Evolutionary conservation across 768 basidiomycete species (phyloP).

Genomic region (Pulveroboletus ravenelii): DNA sequence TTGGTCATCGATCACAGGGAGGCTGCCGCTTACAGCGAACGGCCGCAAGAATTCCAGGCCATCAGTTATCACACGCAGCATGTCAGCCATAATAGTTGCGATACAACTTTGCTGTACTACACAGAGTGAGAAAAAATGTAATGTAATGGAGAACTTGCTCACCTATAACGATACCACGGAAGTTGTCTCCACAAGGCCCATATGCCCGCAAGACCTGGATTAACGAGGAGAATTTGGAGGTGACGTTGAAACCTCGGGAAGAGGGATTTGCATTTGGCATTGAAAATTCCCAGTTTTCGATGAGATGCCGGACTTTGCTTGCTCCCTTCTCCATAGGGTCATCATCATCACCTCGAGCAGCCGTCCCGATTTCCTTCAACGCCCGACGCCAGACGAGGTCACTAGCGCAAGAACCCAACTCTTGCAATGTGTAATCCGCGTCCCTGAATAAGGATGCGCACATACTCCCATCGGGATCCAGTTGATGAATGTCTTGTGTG

Average conservation of each 20-base stretch:
- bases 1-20: conserved; percentile 28
- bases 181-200: conserved; percentile 47
- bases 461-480: conserved; percentile 38
- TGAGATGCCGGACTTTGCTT: conserved; percentile 31
- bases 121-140: conserved; percentile 20
- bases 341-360: conserved; percentile 35
- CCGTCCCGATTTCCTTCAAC: conserved; percentile 33
- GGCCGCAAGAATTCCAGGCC: conserved; percentile 53
- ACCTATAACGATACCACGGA: conserved; percentile 72
- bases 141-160: conserved; percentile 27
- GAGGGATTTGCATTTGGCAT: conserved; percentile 57
- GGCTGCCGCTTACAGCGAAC: conserved; percentile 40
- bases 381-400: conserved; percentile 66
- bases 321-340: conserved; percentile 25
- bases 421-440: conserved; percentile 42
- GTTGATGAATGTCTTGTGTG: conserved; percentile 42
- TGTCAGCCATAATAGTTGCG: conserved; percentile 55
- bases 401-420: conserved; percentile 65
- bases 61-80: conserved; percentile 52
- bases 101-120: conserved; percentile 51
- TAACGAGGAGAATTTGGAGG: conserved; percentile 60
- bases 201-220: conserved; percentile 56
- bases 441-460: conserved; percentile 42
- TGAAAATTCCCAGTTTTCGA: conserved; percentile 60
- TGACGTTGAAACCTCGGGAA: conserved; percentile 61